Evolutionary conservation across 345 rosid species (phyloP).

Genomic region (Cochlearia excelsa): DNA sequence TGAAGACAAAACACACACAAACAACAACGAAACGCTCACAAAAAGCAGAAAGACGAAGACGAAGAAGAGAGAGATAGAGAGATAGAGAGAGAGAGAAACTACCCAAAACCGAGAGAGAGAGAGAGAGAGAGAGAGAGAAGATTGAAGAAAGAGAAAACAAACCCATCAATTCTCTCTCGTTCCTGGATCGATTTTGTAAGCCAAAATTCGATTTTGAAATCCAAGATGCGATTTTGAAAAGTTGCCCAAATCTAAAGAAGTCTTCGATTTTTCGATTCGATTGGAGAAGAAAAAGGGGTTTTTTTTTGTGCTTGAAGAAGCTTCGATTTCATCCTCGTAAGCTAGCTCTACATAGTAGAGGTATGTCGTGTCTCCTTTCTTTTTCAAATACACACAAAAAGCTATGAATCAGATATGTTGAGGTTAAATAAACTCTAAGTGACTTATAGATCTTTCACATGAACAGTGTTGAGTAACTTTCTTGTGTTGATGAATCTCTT

Average conservation of each 20-base stretch:
- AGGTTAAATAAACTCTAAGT: too few relatives aligned
- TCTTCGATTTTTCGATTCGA: constrained; percentile 15
- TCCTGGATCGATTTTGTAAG: constrained; percentile 19
- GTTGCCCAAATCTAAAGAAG: constrained; percentile 22
- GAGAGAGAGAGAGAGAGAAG: background rate
- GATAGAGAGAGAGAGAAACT: background rate
- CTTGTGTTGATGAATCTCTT: background rate
- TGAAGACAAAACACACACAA: constrained; percentile 1
- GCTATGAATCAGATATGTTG: too few relatives aligned
- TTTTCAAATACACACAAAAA: background rate
- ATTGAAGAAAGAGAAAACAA: background rate
- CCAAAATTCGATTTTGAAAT: background rate
- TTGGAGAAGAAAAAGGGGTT: constrained; percentile 12
- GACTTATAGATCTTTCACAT: background rate
- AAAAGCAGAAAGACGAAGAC: constrained; percentile 16
- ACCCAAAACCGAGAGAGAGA: background rate
- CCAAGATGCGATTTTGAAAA: constrained; percentile 9
- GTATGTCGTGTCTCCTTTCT: background rate
- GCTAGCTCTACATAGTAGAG: constrained; percentile 2
- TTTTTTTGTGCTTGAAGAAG: constrained; percentile 12
- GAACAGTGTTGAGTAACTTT: background rate
- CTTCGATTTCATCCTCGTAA: constrained; percentile 7
- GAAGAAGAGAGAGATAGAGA: background rate
- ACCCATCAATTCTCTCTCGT: background rate
- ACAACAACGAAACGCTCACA: constrained; percentile 14